phyloP scores from a whole-genome alignment of 1,284 basidiomycete genomes.

The Naganishia sp. region DNA sequence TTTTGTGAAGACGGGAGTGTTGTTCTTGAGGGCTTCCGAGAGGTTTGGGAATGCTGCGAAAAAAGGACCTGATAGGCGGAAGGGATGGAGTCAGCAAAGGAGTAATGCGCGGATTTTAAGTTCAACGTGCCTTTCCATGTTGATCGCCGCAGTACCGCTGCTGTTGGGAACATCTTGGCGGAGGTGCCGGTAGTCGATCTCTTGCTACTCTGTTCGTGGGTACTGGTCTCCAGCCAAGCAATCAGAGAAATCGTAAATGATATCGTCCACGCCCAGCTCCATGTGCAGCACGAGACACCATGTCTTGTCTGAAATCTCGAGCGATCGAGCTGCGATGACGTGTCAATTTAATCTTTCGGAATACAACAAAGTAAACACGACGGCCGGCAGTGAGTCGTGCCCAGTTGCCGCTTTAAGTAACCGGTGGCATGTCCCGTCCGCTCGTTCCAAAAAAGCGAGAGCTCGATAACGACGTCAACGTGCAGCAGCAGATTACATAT shows the following conservation, averaged over 20 bases:
- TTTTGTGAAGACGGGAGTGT: conserved; percentile 83
- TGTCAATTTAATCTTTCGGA: not conserved
- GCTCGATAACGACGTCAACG: not conserved
- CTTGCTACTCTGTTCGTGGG: no score
- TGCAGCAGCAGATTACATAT: not conserved
- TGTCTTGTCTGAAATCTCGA: conserved; percentile 29
- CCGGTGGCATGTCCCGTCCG: conserved; percentile 17
- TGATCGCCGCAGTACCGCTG: conserved; percentile 45
- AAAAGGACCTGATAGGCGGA: conserved; percentile 71
- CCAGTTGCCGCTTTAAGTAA: conserved; percentile 11
- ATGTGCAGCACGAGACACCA: not conserved
- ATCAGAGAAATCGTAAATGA: not conserved
- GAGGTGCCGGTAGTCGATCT: not conserved
- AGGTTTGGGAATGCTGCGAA: conserved; percentile 93
- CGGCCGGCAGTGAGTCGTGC: conserved; percentile 9
- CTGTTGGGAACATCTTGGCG: conserved; percentile 37
- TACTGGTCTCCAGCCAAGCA: not conserved
- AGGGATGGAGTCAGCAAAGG: conserved; percentile 22
- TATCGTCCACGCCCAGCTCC: not conserved
- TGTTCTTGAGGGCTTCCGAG: conserved; percentile 76
- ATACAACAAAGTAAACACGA: conserved; percentile 10
- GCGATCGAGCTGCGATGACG: not conserved
- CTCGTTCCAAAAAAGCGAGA: not conserved
- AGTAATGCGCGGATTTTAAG: not conserved
- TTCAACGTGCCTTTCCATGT: conserved; percentile 55